A percentile compares a stretch with the other conserved stretches of the same genome.
Evolutionary conservation across 2,329 filamentous ascomycete species (phyloP).

Genomic region (Chaetomiaceae sp.): DNA sequence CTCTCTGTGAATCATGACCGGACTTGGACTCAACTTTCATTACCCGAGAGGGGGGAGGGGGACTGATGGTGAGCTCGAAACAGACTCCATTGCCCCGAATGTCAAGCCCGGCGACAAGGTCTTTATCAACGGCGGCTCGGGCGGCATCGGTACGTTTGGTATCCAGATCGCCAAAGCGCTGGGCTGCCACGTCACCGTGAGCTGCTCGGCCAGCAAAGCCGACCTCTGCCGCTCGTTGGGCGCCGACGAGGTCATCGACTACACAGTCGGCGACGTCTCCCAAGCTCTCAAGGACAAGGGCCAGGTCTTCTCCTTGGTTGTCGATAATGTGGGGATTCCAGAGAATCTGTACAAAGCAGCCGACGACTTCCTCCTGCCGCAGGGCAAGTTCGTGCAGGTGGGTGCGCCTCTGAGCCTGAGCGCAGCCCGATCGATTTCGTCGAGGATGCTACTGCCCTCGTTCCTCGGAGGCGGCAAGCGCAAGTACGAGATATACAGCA

Average conservation of each 20-base stretch:
- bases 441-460: slow-evolving; percentile 27
- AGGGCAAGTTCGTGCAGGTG: slow-evolving; percentile 48
- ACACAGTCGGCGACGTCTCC: slow-evolving; percentile 43
- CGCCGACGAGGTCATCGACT: slow-evolving; percentile 59
- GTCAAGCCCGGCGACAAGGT: slow-evolving; percentile 47
- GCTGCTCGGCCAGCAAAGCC: slow-evolving; percentile 52
- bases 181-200: slow-evolving; percentile 52
- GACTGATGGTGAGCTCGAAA: background rate
- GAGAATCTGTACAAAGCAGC: slow-evolving; percentile 46
- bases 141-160: slow-evolving; percentile 53
- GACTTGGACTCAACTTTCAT: too few relatives aligned
- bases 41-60: background rate
- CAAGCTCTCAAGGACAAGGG: slow-evolving; percentile 41
- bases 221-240: slow-evolving; percentile 52
- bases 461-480: slow-evolving; percentile 37
- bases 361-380: slow-evolving; percentile 44
- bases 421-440: slow-evolving; percentile 15
- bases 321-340: slow-evolving; percentile 53
- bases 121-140: slow-evolving; percentile 60
- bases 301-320: slow-evolving; percentile 43
- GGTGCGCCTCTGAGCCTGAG: slow-evolving; percentile 31
- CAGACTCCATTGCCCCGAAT: slow-evolving; percentile 38
- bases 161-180: slow-evolving; percentile 59
- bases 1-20: background rate
- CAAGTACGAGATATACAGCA: slow-evolving; percentile 34